Percentiles rank a stretch among this genome's conserved stretches.
Evolutionary conservation across 2,329 filamentous ascomycete genomes (phyloP).

Genomic region (Clonostachys sp.): DNA sequence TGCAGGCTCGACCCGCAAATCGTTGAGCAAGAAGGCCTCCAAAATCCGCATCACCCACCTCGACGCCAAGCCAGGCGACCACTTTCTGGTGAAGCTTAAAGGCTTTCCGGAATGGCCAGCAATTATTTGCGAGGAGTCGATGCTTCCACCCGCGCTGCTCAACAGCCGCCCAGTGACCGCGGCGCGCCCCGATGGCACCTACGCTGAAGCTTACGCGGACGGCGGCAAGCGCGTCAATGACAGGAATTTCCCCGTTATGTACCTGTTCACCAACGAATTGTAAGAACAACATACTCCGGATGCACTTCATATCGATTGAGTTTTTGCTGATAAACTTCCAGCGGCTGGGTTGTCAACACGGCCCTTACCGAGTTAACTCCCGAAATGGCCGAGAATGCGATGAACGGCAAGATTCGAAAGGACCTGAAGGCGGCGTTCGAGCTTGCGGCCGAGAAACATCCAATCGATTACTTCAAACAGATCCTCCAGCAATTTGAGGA

Average conservation of each 20-base stretch:
- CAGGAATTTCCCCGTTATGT: conserved; percentile 92
- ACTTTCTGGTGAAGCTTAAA: conserved; percentile 90
- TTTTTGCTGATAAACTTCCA: conserved; percentile 26
- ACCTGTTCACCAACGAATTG: conserved; percentile 94
- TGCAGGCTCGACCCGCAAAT: conserved; percentile 68
- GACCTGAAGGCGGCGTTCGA: conserved; percentile 73
- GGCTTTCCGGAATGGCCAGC: conserved; percentile 93
- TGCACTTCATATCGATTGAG: not conserved
- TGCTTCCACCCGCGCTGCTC: conserved; percentile 78
- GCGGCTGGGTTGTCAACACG: conserved; percentile 87
- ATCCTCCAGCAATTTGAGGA: conserved; percentile 69
- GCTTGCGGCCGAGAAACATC: conserved; percentile 73
- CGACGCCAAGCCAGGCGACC: conserved; percentile 84
- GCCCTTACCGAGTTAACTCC: conserved; percentile 74
- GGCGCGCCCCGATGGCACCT: conserved; percentile 75
- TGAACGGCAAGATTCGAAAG: conserved; percentile 77
- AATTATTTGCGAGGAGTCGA: conserved; percentile 89
- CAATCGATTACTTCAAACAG: conserved; percentile 78
- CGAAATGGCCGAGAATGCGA: conserved; percentile 62
- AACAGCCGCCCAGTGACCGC: conserved; percentile 81
- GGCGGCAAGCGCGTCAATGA: conserved; percentile 83
- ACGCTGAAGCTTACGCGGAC: conserved; percentile 81
- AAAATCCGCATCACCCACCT: conserved; percentile 66
- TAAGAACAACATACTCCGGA: conserved; percentile 47
- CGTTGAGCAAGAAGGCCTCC: conserved; percentile 81